A percentile compares a stretch with the other conserved stretches of the same genome.
Evolutionary conservation across 2,329 filamentous ascomycete species (phyloP).

Genomic region (Beauveria brongniartii): DNA sequence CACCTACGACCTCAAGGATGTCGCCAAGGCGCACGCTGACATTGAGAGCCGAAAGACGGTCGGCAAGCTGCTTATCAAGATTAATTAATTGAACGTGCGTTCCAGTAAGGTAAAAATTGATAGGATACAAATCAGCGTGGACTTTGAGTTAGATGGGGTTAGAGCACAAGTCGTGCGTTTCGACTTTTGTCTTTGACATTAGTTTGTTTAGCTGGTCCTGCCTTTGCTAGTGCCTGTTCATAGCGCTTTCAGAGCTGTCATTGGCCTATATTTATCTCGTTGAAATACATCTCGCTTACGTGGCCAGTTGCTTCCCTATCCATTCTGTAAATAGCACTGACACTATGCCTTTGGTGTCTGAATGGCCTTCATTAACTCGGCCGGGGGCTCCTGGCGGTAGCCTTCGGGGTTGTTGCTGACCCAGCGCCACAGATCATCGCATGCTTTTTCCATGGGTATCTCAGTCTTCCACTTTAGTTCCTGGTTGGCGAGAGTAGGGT

Average conservation of each 20-base stretch:
- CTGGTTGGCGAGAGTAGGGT: slow-evolving; percentile 75
- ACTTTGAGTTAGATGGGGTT: background rate
- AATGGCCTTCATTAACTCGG: slow-evolving; percentile 62
- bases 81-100: slow-evolving; percentile 30
- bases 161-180: background rate
- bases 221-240: background rate
- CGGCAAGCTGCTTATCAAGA: slow-evolving; percentile 72
- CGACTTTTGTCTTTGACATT: background rate
- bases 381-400: slow-evolving; percentile 85
- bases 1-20: slow-evolving; percentile 66
- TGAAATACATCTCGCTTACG: slow-evolving; percentile 10
- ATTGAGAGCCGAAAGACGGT: slow-evolving; percentile 75
- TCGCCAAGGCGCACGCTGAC: slow-evolving; percentile 64
- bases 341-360: slow-evolving; percentile 32
- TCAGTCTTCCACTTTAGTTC: slow-evolving; percentile 92
- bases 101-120: background rate
- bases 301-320: slow-evolving; percentile 14
- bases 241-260: background rate
- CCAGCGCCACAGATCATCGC: slow-evolving; percentile 93
- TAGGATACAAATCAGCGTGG: background rate
- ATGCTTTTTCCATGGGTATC: slow-evolving; percentile 84
- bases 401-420: slow-evolving; percentile 94
- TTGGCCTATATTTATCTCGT: background rate
- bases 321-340: slow-evolving; percentile 7
- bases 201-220: background rate